Conservation (phyloP, 1,284 basidiomycete species). For the Trichosporon coremiiforme region DNA sequence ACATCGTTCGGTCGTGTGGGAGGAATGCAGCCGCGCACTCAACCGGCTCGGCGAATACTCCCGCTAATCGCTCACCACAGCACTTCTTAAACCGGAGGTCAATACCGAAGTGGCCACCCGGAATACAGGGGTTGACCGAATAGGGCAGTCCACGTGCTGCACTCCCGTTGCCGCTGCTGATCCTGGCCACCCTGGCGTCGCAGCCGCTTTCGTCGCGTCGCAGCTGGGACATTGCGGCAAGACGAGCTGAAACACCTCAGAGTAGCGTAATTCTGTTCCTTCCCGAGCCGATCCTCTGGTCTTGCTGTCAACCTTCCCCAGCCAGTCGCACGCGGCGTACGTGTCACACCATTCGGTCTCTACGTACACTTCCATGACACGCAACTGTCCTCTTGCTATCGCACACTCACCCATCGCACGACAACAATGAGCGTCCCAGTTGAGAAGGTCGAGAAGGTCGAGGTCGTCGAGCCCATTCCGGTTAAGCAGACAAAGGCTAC, state of each 20-base stretch:
- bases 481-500: background rate
- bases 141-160: background rate
- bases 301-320: background rate
- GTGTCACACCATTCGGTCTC: slow-evolving; percentile 3
- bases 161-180: slow-evolving; percentile 1
- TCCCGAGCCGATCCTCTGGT: slow-evolving; percentile 11
- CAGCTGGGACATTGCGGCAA: background rate
- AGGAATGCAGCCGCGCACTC: slow-evolving; percentile 2
- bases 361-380: slow-evolving; percentile 12
- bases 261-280: slow-evolving; percentile 8
- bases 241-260: background rate
- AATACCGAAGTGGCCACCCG: background rate
- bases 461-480: slow-evolving; percentile 2
- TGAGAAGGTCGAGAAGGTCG: slow-evolving; percentile 3
- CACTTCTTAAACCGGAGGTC: background rate
- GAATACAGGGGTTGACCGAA: background rate
- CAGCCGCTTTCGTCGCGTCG: background rate
- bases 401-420: slow-evolving; percentile 1
- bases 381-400: background rate
- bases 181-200: background rate
- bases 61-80: background rate
- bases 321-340: slow-evolving; percentile 7
- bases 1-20: slow-evolving; percentile 1
- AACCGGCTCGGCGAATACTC: background rate
- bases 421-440: background rate